These are phyloP conservation scores for Ceratobasidium sp. DNA, from an alignment of 1,284 basidiomycete species.

Conservation along the genomic window DNA sequence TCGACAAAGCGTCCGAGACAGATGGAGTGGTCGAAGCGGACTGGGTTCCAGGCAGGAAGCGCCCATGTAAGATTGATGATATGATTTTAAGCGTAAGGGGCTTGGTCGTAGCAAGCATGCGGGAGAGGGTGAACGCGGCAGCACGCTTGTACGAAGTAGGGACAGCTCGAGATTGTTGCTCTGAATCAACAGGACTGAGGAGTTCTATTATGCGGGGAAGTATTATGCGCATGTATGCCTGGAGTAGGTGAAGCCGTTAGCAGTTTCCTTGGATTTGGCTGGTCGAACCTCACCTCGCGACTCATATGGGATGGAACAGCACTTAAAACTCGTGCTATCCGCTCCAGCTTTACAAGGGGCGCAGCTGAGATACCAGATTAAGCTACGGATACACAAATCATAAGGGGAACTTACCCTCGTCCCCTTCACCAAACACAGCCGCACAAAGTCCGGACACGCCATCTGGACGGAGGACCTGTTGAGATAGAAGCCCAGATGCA, in stretches of 20 bases:
- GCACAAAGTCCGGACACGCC: conserved; percentile 73
- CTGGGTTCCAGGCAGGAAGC: conserved; percentile 50
- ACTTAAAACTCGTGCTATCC: conserved; percentile 66
- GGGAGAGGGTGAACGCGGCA: conserved; percentile 73
- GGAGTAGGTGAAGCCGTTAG: conserved; percentile 10
- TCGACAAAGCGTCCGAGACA: conserved; percentile 53
- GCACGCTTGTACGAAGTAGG: conserved; percentile 63
- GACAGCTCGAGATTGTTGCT: conserved; percentile 51
- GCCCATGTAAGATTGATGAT: conserved; percentile 58
- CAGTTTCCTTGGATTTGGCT: background rate
- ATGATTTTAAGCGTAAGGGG: conserved; percentile 58
- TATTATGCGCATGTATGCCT: conserved; percentile 71
- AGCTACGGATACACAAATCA: background rate
- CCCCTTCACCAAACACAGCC: conserved; percentile 72
- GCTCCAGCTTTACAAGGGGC: conserved; percentile 72
- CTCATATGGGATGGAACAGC: conserved; percentile 66
- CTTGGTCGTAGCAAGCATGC: conserved; percentile 60
- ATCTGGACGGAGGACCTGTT: conserved; percentile 71
- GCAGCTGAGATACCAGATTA: conserved; percentile 47
- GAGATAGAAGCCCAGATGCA: conserved; percentile 69
- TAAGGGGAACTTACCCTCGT: conserved; percentile 52
- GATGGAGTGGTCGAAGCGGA: conserved; percentile 42
- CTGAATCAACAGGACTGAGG: conserved; percentile 49
- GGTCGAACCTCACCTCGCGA: conserved; percentile 59
- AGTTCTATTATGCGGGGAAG: conserved; percentile 60